These are phyloP conservation scores for Suillus cothurnatus DNA, from an alignment of 768 basidiomycete species.

Conservation along the genomic window DNA sequence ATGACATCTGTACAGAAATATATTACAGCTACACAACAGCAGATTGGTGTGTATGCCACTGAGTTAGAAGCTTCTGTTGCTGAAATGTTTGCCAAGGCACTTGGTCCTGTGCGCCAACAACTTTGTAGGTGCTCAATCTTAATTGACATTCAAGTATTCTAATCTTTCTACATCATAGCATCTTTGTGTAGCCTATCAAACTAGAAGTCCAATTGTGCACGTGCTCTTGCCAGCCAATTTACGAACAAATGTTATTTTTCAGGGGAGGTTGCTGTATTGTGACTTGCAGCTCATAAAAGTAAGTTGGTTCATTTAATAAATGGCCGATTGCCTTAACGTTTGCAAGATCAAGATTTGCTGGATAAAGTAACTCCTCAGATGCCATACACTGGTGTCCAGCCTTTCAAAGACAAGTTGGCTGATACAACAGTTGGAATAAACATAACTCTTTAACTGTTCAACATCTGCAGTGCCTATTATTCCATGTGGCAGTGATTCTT, in stretches of 20 bases:
- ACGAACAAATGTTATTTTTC: constrained; percentile 89
- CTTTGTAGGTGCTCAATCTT: constrained; percentile 52
- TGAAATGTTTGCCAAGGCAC: constrained; percentile 79
- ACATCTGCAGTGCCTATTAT: constrained; percentile 83
- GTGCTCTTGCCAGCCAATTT: constrained; percentile 80
- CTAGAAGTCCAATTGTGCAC: constrained; percentile 81
- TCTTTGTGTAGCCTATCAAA: constrained; percentile 55
- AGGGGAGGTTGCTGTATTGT: constrained; percentile 83
- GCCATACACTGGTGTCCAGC: constrained; percentile 60
- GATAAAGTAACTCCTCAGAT: constrained; percentile 64
- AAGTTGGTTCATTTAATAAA: constrained; percentile 18
- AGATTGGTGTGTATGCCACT: constrained; percentile 69
- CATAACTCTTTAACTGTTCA: constrained; percentile 73
- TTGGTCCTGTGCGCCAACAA: constrained; percentile 76
- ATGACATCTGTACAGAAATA: constrained; percentile 67
- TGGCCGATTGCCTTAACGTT: constrained; percentile 1
- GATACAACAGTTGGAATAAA: constrained; percentile 70
- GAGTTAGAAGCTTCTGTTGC: constrained; percentile 94
- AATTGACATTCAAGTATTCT: constrained; percentile 4
- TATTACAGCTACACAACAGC: constrained; percentile 71
- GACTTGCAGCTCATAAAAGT: constrained; percentile 70
- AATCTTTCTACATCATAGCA: constrained; percentile 36
- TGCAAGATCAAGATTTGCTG: constrained; percentile 55
- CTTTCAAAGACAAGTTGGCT: constrained; percentile 68
- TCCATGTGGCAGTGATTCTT: constrained; percentile 82